These are phyloP conservation scores for Aureobasidium lini DNA, from an alignment of 2,329 filamentous ascomycete genomes.

Conservation along the genomic window DNA sequence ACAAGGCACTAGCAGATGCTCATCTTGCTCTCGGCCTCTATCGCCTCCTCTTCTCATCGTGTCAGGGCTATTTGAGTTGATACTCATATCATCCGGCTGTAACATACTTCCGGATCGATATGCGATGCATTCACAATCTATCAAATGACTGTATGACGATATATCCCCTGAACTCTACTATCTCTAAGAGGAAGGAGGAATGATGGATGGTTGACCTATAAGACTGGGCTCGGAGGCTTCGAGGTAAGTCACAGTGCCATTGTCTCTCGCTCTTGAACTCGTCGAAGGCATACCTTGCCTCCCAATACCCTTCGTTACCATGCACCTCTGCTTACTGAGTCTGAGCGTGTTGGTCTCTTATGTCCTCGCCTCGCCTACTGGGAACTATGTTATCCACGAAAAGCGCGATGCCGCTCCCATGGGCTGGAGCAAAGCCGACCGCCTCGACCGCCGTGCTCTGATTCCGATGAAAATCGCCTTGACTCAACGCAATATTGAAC, in stretches of 20 bases:
- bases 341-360: slow-evolving; percentile 17
- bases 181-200: slow-evolving; percentile 4
- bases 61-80: neutral
- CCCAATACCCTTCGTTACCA: neutral
- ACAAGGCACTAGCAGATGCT: neutral
- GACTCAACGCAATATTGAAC: slow-evolving; percentile 28
- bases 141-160: neutral
- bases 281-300: neutral
- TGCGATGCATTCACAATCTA: neutral
- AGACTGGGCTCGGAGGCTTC: neutral
- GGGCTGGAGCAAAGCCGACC: slow-evolving; percentile 23
- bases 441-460: slow-evolving; percentile 22
- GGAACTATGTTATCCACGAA: slow-evolving; percentile 25
- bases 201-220: neutral
- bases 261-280: neutral
- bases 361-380: slow-evolving; percentile 20
- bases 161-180: neutral
- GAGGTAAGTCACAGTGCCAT: neutral
- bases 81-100: neutral
- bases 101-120: neutral
- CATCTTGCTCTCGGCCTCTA: neutral
- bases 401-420: slow-evolving; percentile 22
- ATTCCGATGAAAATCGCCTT: slow-evolving; percentile 30
- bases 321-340: slow-evolving; percentile 20
- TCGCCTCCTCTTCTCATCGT: neutral